Evolutionary conservation across 495 filamentous ascomycete species (phyloP), one percentile per base, ranked within the genome.

Genomic region (Penicillium simplicissimum): DNA sequence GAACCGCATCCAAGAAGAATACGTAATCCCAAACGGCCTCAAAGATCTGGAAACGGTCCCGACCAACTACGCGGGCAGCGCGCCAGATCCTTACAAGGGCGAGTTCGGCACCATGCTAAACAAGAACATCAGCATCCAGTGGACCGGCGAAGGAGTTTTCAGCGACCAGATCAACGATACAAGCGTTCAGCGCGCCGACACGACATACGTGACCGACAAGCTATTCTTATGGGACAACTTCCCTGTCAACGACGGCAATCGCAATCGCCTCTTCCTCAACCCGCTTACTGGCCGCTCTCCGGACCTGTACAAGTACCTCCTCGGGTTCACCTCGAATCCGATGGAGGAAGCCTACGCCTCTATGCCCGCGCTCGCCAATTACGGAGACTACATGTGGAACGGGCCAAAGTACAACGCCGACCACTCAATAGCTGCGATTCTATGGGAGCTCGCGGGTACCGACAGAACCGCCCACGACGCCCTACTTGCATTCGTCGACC

Each of bases 131-230:
- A 55, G 63, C 34, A 40, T 65, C n/a, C 58, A 65, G 13, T 61
- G 63, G 63, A 65, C 63, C 13, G 63, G 63, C 23, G 63, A 65
- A 54, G 63, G 58, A 9, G 53, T 65, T 8, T 65, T 65, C 63
- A 65, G 63, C 34, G 59, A 65, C 25, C 25, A 61, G 19, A 65
- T 61, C 37, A 65, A 61, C 13, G 58, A 58, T 38, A 61, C 60
- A 13, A 65, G 59, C 40, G 59, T 65, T 8, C 13, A 54, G 33
- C 48, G 13, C 5, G 63, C 63, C 17, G 59, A 57, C 52, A 11
- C 19, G 19, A 62, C 59, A 7, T 65, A 65, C 23, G 54, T 54
- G 5, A 65, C 63, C 14, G 63, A 65, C 21, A 65, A 62, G 3
- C 13, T 65, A 6, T 65, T 58, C 48, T 8, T 65, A 8, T 65